These are phyloP conservation scores for Lentinula boryana DNA, from an alignment of 768 basidiomycete species.

Conservation along the genomic window DNA sequence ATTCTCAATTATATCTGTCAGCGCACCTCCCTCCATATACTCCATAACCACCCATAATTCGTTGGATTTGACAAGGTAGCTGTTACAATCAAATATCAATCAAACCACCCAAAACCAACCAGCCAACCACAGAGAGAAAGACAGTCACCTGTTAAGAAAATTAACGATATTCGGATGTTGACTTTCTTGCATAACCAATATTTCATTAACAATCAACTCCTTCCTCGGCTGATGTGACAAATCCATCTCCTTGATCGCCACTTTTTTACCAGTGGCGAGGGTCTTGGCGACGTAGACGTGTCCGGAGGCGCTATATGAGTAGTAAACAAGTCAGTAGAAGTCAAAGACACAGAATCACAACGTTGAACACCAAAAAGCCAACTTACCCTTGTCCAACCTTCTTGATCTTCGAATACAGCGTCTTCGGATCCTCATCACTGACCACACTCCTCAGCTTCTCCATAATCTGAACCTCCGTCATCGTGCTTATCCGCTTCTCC, in stretches of 20 bases:
- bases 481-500: slow-evolving; percentile 89
- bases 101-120: neutral
- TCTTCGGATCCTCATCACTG: slow-evolving; percentile 78
- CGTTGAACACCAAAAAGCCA: slow-evolving; percentile 6
- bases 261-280: slow-evolving; percentile 75
- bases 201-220: slow-evolving; percentile 97
- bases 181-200: slow-evolving; percentile 97
- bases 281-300: slow-evolving; percentile 98
- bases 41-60: slow-evolving; percentile 99
- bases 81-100: slow-evolving; percentile 12
- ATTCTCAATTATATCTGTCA: slow-evolving; percentile 97
- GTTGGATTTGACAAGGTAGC: slow-evolving; percentile 81
- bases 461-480: slow-evolving; percentile 99
- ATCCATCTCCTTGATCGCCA: slow-evolving; percentile 99
- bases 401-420: slow-evolving; percentile 92
- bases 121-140: neutral
- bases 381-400: slow-evolving; percentile 98
- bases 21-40: slow-evolving; percentile 96
- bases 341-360: neutral
- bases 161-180: slow-evolving; percentile 98
- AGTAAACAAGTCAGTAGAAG: neutral
- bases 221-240: slow-evolving; percentile 91
- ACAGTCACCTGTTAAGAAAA: slow-evolving; percentile 54
- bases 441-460: slow-evolving; percentile 92
- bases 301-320: slow-evolving; percentile 74